phyloP scores from a whole-genome alignment of 2,329 filamentous ascomycete species.

The Paracoccidioides brasiliensis region DNA sequence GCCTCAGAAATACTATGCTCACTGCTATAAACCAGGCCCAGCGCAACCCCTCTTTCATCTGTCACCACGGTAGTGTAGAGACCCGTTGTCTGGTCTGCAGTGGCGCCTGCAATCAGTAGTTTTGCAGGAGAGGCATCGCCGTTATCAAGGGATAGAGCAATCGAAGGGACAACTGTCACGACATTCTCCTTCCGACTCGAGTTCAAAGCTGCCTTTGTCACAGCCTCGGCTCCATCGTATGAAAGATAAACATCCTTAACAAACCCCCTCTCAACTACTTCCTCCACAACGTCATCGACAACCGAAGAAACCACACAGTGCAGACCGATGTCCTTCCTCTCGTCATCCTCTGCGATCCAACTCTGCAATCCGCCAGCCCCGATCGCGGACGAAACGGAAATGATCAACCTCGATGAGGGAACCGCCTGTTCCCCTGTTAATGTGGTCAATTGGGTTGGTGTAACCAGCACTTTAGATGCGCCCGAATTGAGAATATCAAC shows the following conservation, averaged over 20 bases:
- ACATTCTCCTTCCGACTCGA: constrained; percentile 38
- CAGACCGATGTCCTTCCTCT: constrained; percentile 24
- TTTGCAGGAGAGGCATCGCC: constrained; percentile 51
- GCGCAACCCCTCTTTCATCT: constrained; percentile 68
- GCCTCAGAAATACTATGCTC: constrained; percentile 81
- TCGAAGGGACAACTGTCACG: constrained; percentile 63
- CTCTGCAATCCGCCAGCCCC: constrained; percentile 27
- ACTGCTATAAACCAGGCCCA: constrained; percentile 91
- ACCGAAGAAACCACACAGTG: constrained; percentile 13
- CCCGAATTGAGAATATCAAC: constrained; percentile 72
- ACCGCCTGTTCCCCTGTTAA: constrained; percentile 41
- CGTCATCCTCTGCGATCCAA: constrained; percentile 24
- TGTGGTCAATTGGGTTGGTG: constrained; percentile 50
- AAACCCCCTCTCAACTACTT: constrained; percentile 26
- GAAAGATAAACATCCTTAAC: constrained; percentile 27
- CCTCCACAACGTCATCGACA: constrained; percentile 20
- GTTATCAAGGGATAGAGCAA: constrained; percentile 53
- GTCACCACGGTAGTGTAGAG: constrained; percentile 83
- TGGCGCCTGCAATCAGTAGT: constrained; percentile 61
- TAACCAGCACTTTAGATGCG: constrained; percentile 72
- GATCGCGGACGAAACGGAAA: constrained; percentile 34
- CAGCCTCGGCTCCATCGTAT: constrained; percentile 20
- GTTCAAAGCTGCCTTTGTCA: constrained; percentile 36
- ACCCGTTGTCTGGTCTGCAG: constrained; percentile 68
- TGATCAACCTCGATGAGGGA: constrained; percentile 43